A percentile compares a stretch with the other conserved stretches of the same genome.
These are phyloP conservation scores for Neonectria faginata DNA, from an alignment of 2,329 filamentous ascomycete genomes.

Conservation along the genomic window DNA sequence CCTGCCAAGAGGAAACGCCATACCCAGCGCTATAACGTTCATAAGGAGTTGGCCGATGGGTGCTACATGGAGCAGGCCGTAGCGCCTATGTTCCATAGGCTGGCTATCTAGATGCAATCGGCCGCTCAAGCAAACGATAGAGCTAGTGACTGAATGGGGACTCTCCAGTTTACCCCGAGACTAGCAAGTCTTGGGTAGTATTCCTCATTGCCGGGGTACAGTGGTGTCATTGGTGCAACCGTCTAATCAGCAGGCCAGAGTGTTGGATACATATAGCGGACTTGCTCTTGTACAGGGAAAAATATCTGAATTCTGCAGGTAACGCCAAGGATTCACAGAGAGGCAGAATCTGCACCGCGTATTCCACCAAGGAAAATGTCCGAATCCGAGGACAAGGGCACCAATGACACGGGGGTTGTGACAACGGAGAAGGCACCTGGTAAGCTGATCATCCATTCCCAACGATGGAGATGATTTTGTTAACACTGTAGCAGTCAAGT, in stretches of 20 bases:
- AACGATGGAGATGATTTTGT: neutral
- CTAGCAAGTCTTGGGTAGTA: neutral
- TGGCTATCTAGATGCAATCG: neutral
- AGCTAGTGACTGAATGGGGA: neutral
- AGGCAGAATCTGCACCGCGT: neutral
- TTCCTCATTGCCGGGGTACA: slow-evolving; percentile 19
- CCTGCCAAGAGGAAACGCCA: neutral
- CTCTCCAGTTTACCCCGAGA: neutral
- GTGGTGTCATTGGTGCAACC: slow-evolving; percentile 15
- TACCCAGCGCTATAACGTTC: neutral
- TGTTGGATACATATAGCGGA: neutral
- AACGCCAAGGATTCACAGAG: neutral
- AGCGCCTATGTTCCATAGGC: neutral
- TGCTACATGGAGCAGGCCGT: neutral
- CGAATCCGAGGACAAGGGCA: neutral
- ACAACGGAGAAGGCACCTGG: neutral
- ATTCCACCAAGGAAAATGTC: neutral
- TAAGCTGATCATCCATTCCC: neutral
- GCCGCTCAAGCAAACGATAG: neutral
- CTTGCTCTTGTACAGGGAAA: neutral
- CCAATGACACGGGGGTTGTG: neutral
- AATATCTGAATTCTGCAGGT: neutral
- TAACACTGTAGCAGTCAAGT: slow-evolving; percentile 33
- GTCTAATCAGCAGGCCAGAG: neutral
- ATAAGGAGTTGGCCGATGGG: neutral